Evolutionary conservation across 352 stramenopile species (phyloP), one percentile per base, ranked within the genome.

Genomic region (Globisporangium heterothallicum): DNA sequence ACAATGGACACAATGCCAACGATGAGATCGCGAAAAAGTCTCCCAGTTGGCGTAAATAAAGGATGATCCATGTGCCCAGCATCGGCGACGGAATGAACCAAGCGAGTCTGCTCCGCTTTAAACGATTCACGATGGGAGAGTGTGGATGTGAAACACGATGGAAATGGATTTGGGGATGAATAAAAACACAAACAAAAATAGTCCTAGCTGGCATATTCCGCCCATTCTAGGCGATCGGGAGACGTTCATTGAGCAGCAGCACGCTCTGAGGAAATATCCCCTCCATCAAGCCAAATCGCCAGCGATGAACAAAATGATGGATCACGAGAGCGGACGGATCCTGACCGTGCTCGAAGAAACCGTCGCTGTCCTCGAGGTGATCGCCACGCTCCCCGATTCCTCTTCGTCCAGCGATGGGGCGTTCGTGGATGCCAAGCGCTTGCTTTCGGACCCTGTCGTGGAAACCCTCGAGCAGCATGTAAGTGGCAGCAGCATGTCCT

Each of bases 271-370:
- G n/a, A n/a, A n/a, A n/a, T n/a, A n/a, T n/a, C n/a, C n/a, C n/a
- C n/a, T n/a, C n/a, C n/a, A n/a, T n/a, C n/a, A n/a, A n/a, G n/a
- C n/a, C n/a, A n/a, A n/a, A n/a, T n/a, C n/a, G n/a, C n/a, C n/a
- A n/a, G n/a, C 25, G 21, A 59, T 71, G 65, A 58, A 63, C 48
- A 59, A 59, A 29, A 55, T 58, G 38, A 70, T 60, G 49, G 38
- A 55, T 35, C 36, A 73, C 30, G 71, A 82, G 49, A 62, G 56
- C 25, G 45, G 61, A 35, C 71, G 64, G n/a, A 42, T 77, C 27
- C 25, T 82, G n/a, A 66, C 42, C 16, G 61, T 72, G 53, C 61
- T 82, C 4, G 60, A 68, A 27, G 46, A 58, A 7, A 55, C 61
- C n/a, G 54, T 78, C 8, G 54, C 52, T 14, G 59, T 63, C 19